Evolutionary conservation across 139 green algal genomes (phyloP), one percentile per base, ranked within the genome.

Genomic region (Eudorina sp.): DNA sequence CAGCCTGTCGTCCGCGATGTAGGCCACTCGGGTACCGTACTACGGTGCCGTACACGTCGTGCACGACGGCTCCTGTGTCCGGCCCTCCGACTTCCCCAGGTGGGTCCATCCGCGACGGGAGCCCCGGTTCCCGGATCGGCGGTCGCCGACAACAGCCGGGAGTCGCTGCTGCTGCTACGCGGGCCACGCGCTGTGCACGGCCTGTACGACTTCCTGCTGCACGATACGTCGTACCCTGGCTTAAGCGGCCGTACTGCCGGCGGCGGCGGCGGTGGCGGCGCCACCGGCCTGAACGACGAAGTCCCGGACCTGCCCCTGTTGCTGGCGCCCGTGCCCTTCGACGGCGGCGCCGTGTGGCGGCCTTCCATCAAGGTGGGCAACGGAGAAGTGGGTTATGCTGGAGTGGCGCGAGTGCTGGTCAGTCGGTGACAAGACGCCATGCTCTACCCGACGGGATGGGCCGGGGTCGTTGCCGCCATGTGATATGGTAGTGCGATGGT

Each of bases 151-250:
- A 86, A 88, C 88, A 94, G 60, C n/a, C 78, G 88, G 4, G 48
- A 89, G 60, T 95, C 90, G 27, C 48, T 96, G 90, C 90, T 96
- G 77, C 77, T 90, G 38, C 92, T 96, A 80, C 72, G 93, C 4
- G 93, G 93, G 0, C 58, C 80, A 2, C 13, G 84, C 4, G 83
- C 90, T 5, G 94, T 96, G 53, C 92, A 95, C 51, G 92, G 90
- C 25, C 88, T 96, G 19, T 95, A 94, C 62, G 92, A 97, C 58
- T 94, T 90, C 34, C 74, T 96, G 29, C 34, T 95, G 27, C 90
- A 94, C 46, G 91, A 95, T 40, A 43, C 43, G 8, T 58, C 48
- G 36, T 78, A 79, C 45, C 43, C 80, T 29, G 45, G 38, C 29
- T 4, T 89, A 46, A 21, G 48, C 36, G n/a, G 25, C 38, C 36